These are phyloP conservation scores for Thalassiosira livingstoniorum DNA, from an alignment of 352 stramenopile genomes.

Conservation along the genomic window DNA sequence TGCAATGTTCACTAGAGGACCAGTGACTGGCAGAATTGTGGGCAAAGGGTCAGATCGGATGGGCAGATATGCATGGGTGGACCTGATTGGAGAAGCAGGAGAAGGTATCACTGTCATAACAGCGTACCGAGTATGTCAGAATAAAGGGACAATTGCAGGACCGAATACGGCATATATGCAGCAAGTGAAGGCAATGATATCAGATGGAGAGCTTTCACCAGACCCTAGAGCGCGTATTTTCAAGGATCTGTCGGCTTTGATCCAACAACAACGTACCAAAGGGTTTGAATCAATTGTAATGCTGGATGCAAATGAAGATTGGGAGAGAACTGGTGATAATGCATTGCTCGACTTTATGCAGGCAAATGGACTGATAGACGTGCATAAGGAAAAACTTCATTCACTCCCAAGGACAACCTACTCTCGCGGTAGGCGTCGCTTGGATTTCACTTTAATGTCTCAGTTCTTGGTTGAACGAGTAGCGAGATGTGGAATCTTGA, in stretches of 20 bases:
- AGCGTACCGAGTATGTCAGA: constrained; percentile 16
- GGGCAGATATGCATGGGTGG: constrained; percentile 5
- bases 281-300: constrained; percentile 22
- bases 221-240: constrained; percentile 11
- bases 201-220: constrained; percentile 8
- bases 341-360: constrained; percentile 3
- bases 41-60: background rate
- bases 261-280: background rate
- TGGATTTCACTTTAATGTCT: background rate
- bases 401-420: background rate
- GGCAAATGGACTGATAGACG: constrained; percentile 2
- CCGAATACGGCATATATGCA: constrained; percentile 2
- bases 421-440: background rate
- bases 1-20: constrained; percentile 1
- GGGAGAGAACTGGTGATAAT: background rate
- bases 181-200: constrained; percentile 20
- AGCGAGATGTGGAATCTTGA: background rate
- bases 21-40: background rate
- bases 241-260: background rate
- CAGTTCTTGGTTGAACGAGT: background rate
- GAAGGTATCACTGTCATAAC: constrained; percentile 12
- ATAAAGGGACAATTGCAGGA: background rate
- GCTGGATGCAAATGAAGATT: no score
- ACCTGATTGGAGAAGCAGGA: background rate
- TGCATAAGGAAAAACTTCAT: constrained; percentile 5